Evolutionary conservation across 805 yeast species (phyloP).

Genomic region (Groenewaldozyma salmanticensis): DNA sequence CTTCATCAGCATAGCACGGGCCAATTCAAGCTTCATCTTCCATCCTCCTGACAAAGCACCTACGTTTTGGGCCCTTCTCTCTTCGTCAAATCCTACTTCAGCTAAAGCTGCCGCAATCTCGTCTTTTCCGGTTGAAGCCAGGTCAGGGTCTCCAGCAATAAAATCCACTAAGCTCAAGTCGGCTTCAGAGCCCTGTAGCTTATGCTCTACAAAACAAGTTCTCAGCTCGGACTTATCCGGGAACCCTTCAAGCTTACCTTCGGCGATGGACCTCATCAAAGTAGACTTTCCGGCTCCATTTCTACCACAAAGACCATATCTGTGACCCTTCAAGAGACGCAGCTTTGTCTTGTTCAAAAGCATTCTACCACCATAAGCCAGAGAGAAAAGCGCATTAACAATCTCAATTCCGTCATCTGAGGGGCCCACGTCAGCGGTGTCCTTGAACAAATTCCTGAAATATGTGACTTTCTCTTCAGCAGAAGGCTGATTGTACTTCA

Average conservation of each 20-base stretch:
- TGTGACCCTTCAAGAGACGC: constrained; percentile 83
- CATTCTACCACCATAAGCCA: constrained; percentile 98
- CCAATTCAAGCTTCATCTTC: constrained; percentile 97
- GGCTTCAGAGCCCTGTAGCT: constrained; percentile 89
- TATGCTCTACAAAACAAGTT: constrained; percentile 96
- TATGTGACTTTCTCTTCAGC: constrained; percentile 25
- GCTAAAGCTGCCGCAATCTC: constrained; percentile 70
- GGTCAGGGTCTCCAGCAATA: constrained; percentile 82
- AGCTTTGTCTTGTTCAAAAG: constrained; percentile 84
- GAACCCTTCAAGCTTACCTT: constrained; percentile 96
- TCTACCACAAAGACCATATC: constrained; percentile 96
- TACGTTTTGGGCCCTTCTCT: constrained; percentile 80
- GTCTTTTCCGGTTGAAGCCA: constrained; percentile 49
- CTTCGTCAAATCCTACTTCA: constrained; percentile 86
- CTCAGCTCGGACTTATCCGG: constrained; percentile 78
- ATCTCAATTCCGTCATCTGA: constrained; percentile 79
- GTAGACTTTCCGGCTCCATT: constrained; percentile 99
- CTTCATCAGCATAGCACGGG: constrained; percentile 97
- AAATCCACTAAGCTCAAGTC: constrained; percentile 81
- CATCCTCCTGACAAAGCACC: constrained; percentile 98
- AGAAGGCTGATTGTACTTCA: constrained; percentile 39
- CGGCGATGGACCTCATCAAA: constrained; percentile 90
- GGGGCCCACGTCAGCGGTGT: constrained; percentile 42
- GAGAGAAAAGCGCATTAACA: constrained; percentile 88
- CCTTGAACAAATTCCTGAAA: constrained; percentile 28